Evolutionary conservation across 441 rosid genomes (phyloP), one percentile per base, ranked within the genome.

Genomic region (Corymbia citriodora): DNA sequence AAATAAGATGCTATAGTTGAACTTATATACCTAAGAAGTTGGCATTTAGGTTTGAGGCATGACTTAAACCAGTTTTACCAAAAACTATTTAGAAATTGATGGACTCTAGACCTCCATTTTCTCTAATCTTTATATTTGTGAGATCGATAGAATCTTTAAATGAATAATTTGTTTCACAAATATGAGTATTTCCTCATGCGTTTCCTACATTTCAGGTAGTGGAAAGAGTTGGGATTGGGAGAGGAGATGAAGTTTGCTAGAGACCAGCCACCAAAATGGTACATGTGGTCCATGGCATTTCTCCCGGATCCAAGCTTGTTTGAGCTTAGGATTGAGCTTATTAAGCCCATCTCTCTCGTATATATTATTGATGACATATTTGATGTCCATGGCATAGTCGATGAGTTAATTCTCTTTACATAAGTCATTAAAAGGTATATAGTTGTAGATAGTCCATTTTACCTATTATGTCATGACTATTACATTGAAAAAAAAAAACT

Each of bases 231-330:
- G 6, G 96, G 95, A 36, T 92, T 95, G 90, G 90, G 91, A 1
- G 90, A 94, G 86, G 93, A 92, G 83, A 49, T 94, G 72, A 17
- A 89, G 63, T 90, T 93, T 83, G 96, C 94, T 9, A 94, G 98
- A 92, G 93, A 94, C 74, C 95, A 96, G 89, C 96, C 96, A 45
- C 33, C 92, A 61, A 97, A 95, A 92, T 97, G 98, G 97, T 89
- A 95, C 89, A 90, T 92, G 74, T 95, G 96, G 95, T 92, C 97
- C 27, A 91, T 93, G 94, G 94, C 94, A 21, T 74, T 91, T 74
- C 94, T 96, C 49, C 86, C 92, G 18, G 94, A 96, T 90, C 96
- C 96, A 79, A 92, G 79, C 54, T 81, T 94, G 87, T 93, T 95
- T 3, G 86, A 92, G 54, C 93, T 94, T 88, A 92, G 98, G 70